A percentile compares a stretch with the other conserved stretches of the same genome.
Conservation (phyloP, 2,329 filamentous ascomycete genomes). For the Penicillium sp. region DNA sequence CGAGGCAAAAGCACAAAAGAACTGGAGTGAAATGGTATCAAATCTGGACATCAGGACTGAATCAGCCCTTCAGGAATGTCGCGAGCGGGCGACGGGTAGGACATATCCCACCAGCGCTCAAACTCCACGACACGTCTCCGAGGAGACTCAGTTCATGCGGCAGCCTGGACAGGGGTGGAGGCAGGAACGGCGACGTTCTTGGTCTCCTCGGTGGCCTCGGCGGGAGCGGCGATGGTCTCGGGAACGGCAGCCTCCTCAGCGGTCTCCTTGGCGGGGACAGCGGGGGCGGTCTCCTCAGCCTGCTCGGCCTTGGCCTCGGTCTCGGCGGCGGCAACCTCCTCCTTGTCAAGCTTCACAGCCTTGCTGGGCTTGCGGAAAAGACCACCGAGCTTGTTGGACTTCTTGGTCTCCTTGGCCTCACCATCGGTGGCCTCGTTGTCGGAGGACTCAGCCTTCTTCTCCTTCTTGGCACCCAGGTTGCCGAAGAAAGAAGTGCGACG, state of each 20-base stretch:
- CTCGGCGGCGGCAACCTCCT: constrained; percentile 35
- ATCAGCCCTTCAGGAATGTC: constrained; percentile 22
- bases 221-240: constrained; percentile 25
- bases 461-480: constrained; percentile 55
- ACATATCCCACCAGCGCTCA: constrained; percentile 46
- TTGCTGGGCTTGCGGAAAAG: constrained; percentile 54
- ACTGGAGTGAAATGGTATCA: constrained; percentile 22
- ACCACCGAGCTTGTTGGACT: constrained; percentile 48
- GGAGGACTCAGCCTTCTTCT: constrained; percentile 52
- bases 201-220: constrained; percentile 33
- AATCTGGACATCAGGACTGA: constrained; percentile 21
- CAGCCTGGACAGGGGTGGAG: constrained; percentile 44
- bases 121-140: constrained; percentile 39
- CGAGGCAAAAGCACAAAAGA: constrained; percentile 26
- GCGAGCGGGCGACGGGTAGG: constrained; percentile 31
- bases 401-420: constrained; percentile 44
- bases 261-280: constrained; percentile 26
- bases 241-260: constrained; percentile 23
- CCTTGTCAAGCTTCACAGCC: constrained; percentile 48
- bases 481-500: constrained; percentile 58
- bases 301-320: constrained; percentile 36
- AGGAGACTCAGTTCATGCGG: constrained; percentile 41
- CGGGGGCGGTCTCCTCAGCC: constrained; percentile 24
- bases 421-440: constrained; percentile 51
- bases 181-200: constrained; percentile 38